These are phyloP conservation scores for Naegleria lovaniensis DNA, from an alignment of 208 protist species.

Conservation along the genomic window DNA sequence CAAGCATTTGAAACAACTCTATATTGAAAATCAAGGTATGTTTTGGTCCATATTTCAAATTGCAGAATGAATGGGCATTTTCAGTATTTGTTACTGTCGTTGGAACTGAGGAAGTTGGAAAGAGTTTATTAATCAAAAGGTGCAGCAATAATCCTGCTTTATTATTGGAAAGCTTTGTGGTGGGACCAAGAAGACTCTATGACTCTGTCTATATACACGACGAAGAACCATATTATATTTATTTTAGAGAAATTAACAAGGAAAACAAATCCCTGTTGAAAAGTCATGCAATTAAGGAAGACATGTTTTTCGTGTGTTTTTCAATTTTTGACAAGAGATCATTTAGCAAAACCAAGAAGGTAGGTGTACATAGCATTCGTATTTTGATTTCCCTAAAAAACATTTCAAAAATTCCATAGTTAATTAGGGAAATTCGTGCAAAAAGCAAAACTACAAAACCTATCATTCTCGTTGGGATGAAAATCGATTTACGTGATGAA, in stretches of 20 bases:
- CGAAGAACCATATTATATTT: neutral
- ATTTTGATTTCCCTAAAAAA: too few species aligned
- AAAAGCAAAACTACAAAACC: neutral
- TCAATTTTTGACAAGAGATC: neutral
- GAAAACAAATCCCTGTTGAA: neutral
- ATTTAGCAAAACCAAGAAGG: neutral
- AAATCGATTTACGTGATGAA: neutral
- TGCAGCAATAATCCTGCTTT: neutral
- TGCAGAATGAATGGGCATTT: too few species aligned
- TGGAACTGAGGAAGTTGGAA: neutral
- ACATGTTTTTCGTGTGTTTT: neutral
- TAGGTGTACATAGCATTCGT: neutral
- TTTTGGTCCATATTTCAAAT: too few species aligned
- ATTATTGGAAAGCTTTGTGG: neutral
- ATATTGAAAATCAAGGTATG: neutral
- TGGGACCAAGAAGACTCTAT: neutral
- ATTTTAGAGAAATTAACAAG: neutral
- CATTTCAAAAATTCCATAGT: neutral
- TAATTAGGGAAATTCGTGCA: neutral
- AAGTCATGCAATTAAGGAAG: neutral
- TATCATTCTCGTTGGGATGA: neutral
- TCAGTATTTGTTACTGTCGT: neutral
- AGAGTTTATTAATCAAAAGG: neutral
- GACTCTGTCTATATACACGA: neutral
- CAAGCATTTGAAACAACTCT: neutral